A percentile compares a stretch with the other conserved stretches of the same genome.
Conservation (phyloP, 2,329 filamentous ascomycete genomes). For the Hirsutella rhossiliensis region DNA sequence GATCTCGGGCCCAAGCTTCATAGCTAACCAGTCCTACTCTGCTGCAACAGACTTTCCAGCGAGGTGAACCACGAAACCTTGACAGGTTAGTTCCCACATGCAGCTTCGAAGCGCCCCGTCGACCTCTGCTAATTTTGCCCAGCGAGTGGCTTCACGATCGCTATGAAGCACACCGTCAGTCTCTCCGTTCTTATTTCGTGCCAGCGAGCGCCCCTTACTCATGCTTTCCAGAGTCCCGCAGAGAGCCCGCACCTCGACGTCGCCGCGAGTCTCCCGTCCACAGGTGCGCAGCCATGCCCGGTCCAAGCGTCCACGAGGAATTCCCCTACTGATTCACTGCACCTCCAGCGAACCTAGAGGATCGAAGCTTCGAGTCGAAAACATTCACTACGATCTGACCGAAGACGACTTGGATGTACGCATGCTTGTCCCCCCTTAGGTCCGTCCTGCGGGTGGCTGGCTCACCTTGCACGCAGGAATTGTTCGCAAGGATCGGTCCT, state of each 20-base stretch:
- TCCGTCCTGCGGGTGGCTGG: neutral
- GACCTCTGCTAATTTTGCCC: neutral
- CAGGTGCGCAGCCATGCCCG: conserved; percentile 12
- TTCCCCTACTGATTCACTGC: conserved; percentile 3
- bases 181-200: neutral
- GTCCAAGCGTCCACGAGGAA: no score
- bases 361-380: conserved; percentile 71
- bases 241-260: conserved; percentile 27
- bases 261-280: conserved; percentile 30
- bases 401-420: conserved; percentile 69
- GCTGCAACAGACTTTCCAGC: conserved; percentile 41
- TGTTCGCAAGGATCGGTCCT: conserved; percentile 69
- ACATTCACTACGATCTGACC: conserved; percentile 84
- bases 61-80: conserved; percentile 52
- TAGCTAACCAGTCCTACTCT: conserved; percentile 16
- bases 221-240: conserved; percentile 21
- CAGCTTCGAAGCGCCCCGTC: neutral
- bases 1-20: conserved; percentile 9
- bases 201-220: neutral
- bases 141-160: conserved; percentile 94
- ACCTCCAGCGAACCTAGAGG: conserved; percentile 37
- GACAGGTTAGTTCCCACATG: conserved; percentile 45
- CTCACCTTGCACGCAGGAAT: conserved; percentile 43
- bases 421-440: neutral
- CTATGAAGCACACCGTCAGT: conserved; percentile 61